phyloP scores from a whole-genome alignment of 192 early-diverging fungal species.

The Coemansia sp. region DNA sequence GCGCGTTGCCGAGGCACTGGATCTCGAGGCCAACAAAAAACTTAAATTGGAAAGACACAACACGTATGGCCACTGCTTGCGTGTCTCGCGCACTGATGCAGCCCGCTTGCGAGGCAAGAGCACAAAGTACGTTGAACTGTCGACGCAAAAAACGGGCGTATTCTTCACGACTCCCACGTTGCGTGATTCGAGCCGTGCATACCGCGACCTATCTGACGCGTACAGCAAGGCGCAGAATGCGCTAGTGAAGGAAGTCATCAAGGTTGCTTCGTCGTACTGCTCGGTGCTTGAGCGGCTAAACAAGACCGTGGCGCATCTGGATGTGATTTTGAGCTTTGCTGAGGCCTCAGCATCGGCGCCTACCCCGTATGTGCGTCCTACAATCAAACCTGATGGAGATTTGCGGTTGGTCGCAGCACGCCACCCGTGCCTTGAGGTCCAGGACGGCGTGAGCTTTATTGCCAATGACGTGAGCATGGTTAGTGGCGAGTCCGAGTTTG shows the following conservation, averaged over 20 bases:
- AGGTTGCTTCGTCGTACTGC: constrained; percentile 83
- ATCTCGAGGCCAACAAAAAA: constrained; percentile 81
- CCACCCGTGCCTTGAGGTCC: constrained; percentile 94
- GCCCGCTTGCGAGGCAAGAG: constrained; percentile 67
- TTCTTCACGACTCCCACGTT: constrained; percentile 81
- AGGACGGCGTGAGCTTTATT: constrained; percentile 91
- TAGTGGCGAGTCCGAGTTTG: constrained; percentile 73
- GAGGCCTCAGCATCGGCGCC: constrained; percentile 84
- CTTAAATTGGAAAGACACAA: constrained; percentile 87
- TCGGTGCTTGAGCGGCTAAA: constrained; percentile 80
- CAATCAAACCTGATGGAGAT: constrained; percentile 60
- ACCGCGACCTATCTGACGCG: constrained; percentile 59
- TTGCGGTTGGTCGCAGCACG: constrained; percentile 71
- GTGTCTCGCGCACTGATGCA: constrained; percentile 74
- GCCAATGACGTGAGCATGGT: constrained; percentile 85
- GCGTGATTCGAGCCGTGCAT: constrained; percentile 63
- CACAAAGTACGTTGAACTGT: constrained; percentile 75
- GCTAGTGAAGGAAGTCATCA: constrained; percentile 86
- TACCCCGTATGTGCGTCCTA: constrained; percentile 78
- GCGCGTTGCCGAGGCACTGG: constrained; percentile 61
- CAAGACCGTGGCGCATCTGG: constrained; percentile 75
- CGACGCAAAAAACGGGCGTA: constrained; percentile 87
- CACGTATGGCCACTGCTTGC: constrained; percentile 82
- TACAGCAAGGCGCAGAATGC: constrained; percentile 73
- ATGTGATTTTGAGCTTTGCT: constrained; percentile 89